These are phyloP conservation scores for Penicillium sp. DNA, from an alignment of 2,329 filamentous ascomycete genomes.

Conservation along the genomic window DNA sequence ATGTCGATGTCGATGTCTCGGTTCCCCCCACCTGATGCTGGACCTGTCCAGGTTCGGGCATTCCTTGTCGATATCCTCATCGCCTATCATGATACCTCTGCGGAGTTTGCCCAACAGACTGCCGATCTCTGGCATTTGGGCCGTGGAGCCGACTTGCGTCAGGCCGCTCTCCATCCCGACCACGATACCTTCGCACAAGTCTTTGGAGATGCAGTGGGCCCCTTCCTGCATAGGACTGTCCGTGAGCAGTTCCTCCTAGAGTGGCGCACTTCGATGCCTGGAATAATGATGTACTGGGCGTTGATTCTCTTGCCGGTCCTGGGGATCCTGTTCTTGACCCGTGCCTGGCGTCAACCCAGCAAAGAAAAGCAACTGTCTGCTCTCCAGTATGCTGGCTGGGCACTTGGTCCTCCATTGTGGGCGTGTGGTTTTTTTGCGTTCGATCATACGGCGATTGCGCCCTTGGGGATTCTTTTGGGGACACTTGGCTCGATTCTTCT, in stretches of 20 bases:
- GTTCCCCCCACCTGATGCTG: constrained; percentile 4
- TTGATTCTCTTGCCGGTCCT: neutral
- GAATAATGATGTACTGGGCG: neutral
- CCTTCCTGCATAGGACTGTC: neutral
- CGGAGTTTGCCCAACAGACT: constrained; percentile 1
- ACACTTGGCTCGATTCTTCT: too few species aligned
- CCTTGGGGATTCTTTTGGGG: neutral
- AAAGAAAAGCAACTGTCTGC: neutral
- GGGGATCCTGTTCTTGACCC: neutral
- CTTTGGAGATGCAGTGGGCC: neutral
- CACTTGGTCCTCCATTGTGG: neutral
- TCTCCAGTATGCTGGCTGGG: neutral
- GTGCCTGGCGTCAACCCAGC: neutral
- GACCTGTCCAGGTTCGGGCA: constrained; percentile 1
- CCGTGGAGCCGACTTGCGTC: constrained; percentile 5
- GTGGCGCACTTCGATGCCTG: constrained; percentile 1
- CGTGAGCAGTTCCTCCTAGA: neutral
- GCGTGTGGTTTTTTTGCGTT: neutral
- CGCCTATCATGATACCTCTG: neutral
- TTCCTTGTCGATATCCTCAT: constrained; percentile 2
- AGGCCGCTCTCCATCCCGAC: neutral
- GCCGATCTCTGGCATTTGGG: constrained; percentile 8
- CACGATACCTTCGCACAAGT: neutral
- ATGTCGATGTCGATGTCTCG: too few species aligned
- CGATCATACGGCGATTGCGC: neutral